These are phyloP conservation scores for Flaveria ramosissima DNA, from an alignment of 129 eudicot genomes.

Conservation along the genomic window DNA sequence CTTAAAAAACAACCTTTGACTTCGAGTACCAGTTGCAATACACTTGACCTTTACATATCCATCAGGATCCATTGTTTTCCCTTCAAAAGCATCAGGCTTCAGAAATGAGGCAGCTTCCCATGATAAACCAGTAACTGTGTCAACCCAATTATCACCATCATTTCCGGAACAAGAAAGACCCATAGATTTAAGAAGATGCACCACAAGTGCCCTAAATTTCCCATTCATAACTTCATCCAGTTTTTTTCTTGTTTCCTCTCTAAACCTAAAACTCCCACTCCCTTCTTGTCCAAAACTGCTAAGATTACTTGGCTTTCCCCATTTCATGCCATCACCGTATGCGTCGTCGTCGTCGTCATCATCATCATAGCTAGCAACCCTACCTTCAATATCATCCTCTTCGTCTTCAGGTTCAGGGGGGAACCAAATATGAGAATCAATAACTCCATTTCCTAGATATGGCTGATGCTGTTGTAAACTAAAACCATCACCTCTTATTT, in stretches of 20 bases:
- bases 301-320: slow-evolving; percentile 72
- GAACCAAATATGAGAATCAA: slow-evolving; percentile 62
- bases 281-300: slow-evolving; percentile 60
- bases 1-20: slow-evolving; percentile 52
- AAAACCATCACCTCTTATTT: slow-evolving; percentile 30
- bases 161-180: slow-evolving; percentile 45
- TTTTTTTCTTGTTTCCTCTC: slow-evolving; percentile 65
- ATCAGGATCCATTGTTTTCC: slow-evolving; percentile 86
- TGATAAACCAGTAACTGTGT: slow-evolving; percentile 71
- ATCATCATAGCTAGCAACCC: slow-evolving; percentile 61
- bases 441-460: slow-evolving; percentile 35
- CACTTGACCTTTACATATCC: slow-evolving; percentile 90
- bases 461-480: slow-evolving; percentile 26
- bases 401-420: slow-evolving; percentile 82
- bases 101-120: slow-evolving; percentile 92
- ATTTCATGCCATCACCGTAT: slow-evolving; percentile 54
- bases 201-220: slow-evolving; percentile 67
- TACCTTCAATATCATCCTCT: slow-evolving; percentile 60
- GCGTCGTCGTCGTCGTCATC: slow-evolving; percentile 56
- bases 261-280: slow-evolving; percentile 47
- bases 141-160: slow-evolving; percentile 67
- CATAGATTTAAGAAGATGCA: slow-evolving; percentile 62
- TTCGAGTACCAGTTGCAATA: slow-evolving; percentile 66
- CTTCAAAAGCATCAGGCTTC: slow-evolving; percentile 69
- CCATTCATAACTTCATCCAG: slow-evolving; percentile 71